Base-by-base conservation (phyloP, 306 rosid genomes). In the Prunus dulcis region DNA sequence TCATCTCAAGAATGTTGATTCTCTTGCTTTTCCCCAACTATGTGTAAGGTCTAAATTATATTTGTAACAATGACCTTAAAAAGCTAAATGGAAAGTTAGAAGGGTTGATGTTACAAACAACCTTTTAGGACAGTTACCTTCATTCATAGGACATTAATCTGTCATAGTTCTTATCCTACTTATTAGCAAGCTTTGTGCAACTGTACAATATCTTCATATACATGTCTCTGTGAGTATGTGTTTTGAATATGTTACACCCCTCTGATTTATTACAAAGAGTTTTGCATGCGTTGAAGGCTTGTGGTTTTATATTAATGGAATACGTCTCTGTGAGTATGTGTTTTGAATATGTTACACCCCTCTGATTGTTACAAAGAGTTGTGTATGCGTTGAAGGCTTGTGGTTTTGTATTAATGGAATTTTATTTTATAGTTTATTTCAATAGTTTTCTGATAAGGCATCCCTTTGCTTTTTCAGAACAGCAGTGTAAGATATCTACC, bases 401-500 rank as follows among this genome's bases (percentile, higher is more conserved):
- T 43, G 0, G 22, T 19, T 53, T 19, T 11, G 8, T 34, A 38
- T 28, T 38, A 71, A 43, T 38, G 49, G 66, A 57, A 1, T 72
- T 22, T 19, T 19, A 27, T 62, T n/a, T 34, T 1, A 28, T 23
- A 14, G 27, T 52, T 63, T 73, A n/a, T 60, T 45, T 15, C 69
- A 9, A 10, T 19, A 53, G 12, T 19, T 4, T 68, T 69, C 15
- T 67, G 17, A 23, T 22, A 67, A 69, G 49, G 12, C 25, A 17
- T 51, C 17, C 12, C 34, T 47, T 30, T 62, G n/a, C 55, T 47
- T 66, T 82, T 79, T 62, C 91, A 92, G 99, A 95, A 95, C 75
- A 91, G 82, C 67, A 92, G 91, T 11, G 80, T 90, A 71, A 89
- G 97, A 82, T 82, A 92, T 88, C 85, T 95, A 78, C 97, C 98